A percentile compares a stretch with the other conserved stretches of the same genome.
Conservation (phyloP, 2,329 filamentous ascomycete species). For the Aspergillus felis region DNA sequence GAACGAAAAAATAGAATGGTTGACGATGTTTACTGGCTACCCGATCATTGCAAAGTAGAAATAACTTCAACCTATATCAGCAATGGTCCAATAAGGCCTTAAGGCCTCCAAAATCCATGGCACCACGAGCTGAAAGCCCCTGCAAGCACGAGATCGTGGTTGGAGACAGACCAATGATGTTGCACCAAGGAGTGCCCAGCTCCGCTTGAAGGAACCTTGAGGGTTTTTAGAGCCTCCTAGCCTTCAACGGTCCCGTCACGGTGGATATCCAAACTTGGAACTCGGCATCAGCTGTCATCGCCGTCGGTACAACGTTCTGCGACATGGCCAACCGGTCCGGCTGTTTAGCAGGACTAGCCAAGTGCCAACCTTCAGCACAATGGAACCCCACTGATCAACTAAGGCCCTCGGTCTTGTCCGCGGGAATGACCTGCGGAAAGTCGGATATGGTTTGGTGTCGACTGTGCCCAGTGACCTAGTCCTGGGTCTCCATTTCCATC, state of each 20-base stretch:
- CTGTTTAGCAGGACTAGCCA: neutral
- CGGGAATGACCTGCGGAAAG: conserved; percentile 5
- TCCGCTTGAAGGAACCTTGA: neutral
- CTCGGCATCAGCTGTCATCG: neutral
- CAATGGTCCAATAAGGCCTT: neutral
- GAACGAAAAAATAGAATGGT: neutral
- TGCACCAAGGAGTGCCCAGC: neutral
- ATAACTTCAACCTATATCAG: neutral
- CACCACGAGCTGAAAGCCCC: neutral
- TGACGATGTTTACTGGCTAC: neutral
- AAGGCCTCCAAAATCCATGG: neutral
- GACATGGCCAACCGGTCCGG: neutral
- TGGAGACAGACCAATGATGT: neutral
- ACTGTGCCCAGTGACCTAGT: neutral
- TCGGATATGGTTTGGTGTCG: conserved; percentile 7
- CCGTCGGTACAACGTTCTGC: neutral
- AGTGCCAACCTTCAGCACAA: conserved; percentile 6
- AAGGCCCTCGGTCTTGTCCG: conserved; percentile 12
- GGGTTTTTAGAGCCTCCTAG: neutral
- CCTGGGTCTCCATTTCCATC: neutral
- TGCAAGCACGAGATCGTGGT: neutral
- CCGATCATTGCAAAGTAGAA: neutral
- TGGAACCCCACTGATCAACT: conserved; percentile 12
- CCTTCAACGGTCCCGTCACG: neutral
- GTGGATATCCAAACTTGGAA: neutral